Evolutionary conservation across 2,329 filamentous ascomycete species (phyloP).

Genomic region (Epichloe festucae): DNA sequence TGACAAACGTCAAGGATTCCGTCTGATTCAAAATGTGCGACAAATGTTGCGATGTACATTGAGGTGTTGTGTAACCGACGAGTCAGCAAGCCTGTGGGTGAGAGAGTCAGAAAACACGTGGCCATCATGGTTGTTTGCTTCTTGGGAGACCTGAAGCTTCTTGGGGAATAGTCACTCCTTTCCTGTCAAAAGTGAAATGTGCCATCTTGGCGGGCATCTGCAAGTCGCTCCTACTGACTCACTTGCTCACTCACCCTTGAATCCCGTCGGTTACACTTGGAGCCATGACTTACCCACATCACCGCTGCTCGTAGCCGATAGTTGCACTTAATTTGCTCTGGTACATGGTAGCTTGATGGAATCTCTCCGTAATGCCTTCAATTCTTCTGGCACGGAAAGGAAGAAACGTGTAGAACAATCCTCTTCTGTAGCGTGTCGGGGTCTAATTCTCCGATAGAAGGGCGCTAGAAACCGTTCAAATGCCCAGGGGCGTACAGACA

Average conservation of each 20-base stretch:
- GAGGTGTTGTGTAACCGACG: slow-evolving; percentile 2
- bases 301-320: slow-evolving; percentile 1
- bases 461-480: slow-evolving; percentile 4
- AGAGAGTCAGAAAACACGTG: slow-evolving; percentile 2
- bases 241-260: not conserved
- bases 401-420: not conserved
- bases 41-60: not conserved
- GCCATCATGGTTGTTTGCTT: slow-evolving; percentile 1
- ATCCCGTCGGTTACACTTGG: not conserved
- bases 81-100: not conserved
- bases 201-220: not conserved
- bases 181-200: not conserved
- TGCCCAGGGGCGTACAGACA: slow-evolving; percentile 2
- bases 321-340: not conserved
- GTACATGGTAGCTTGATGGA: not conserved
- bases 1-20: slow-evolving; percentile 4
- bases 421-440: not conserved
- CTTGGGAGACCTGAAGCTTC: not conserved
- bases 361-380: not conserved
- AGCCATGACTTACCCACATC: not conserved
- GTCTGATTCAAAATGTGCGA: not conserved
- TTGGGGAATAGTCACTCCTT: not conserved
- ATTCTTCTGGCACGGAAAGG: not conserved
- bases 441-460: slow-evolving; percentile 6
- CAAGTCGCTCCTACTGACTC: not conserved